Evolutionary conservation across 2,329 filamentous ascomycete genomes (phyloP), one percentile per base, ranked within the genome.

Genomic region (Trichothecium sympodiale): DNA sequence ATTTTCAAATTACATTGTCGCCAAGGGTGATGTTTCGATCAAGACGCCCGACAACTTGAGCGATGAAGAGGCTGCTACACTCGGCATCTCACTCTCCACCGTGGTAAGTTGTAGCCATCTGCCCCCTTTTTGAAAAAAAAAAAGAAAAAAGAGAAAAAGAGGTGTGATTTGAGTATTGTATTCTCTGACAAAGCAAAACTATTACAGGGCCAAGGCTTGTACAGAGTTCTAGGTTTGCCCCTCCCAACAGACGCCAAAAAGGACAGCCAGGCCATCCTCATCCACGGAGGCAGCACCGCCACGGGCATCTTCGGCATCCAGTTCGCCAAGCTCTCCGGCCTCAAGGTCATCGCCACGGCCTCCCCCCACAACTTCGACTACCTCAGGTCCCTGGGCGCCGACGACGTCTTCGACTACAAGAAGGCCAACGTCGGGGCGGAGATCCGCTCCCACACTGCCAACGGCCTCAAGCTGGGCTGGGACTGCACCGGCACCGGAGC

Each of bases 231-330:
- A 1, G 36, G 52, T 34, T 56, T 71, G 0, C 58, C 64, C 0
- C 51, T 73, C 3, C 74, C 75, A 1, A 54, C 45, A 15, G 37
- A 48, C 8, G 55, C 63, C 5, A 36, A 50, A 20, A 51, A 54
- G n/a, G 52, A 59, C 8, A 48, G 57, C 28, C 46, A 57, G 29
- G 53, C 61, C 0, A 44, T 68, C 29, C 43, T 67, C 16, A 63
- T 66, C 40, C 65, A 67, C 36, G 65, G 62, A 29, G 63, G 61
- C 13, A 67, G 68, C 50, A 76, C 67, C 8, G 71, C 70, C 2
- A 73, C 72, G 0, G 67, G 65, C 49, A 67, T 73, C 31, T 65
- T 71, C 36, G 64, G 53, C 5, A 62, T 68, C 42, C 62, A 66
- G 45, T 61, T 48, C 41, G 61, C 61, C 37, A 60, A 59, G 42